A percentile compares a stretch with the other conserved stretches of the same genome.
Conservation (phyloP, 108 stramenopile genomes). For the Cyclotella baltica region DNA sequence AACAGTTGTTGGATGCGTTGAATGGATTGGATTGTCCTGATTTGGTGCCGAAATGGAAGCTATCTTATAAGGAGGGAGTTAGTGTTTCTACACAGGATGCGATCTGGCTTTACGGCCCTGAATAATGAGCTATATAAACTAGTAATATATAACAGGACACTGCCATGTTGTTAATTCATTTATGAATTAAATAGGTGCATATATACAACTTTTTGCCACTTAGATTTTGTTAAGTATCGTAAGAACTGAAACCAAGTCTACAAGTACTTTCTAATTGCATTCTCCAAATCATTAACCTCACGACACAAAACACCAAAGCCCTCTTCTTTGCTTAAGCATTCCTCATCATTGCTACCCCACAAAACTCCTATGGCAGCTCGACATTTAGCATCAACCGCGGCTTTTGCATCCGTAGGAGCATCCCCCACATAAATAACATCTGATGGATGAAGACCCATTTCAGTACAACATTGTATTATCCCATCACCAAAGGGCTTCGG, state of each 20-base stretch:
- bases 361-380: slow-evolving; percentile 78
- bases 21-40: slow-evolving; percentile 29
- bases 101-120: slow-evolving; percentile 40
- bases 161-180: too few relatives aligned
- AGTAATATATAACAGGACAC: too few relatives aligned
- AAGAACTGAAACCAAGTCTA: background rate
- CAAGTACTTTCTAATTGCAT: slow-evolving; percentile 45
- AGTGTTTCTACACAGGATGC: slow-evolving; percentile 26
- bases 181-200: too few relatives aligned
- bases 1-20: slow-evolving; percentile 30
- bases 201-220: background rate
- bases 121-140: too few relatives aligned
- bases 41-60: slow-evolving; percentile 31
- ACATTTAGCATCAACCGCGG: slow-evolving; percentile 69
- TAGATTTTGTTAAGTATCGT: background rate
- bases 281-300: slow-evolving; percentile 62
- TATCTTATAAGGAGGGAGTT: slow-evolving; percentile 34
- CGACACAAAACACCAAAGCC: slow-evolving; percentile 60
- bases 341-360: slow-evolving; percentile 79
- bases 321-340: slow-evolving; percentile 64
- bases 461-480: slow-evolving; percentile 65
- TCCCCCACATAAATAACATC: slow-evolving; percentile 85
- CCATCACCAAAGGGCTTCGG: slow-evolving; percentile 86
- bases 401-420: slow-evolving; percentile 78
- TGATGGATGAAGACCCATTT: slow-evolving; percentile 64